These are phyloP conservation scores for Quercus phellos DNA, from an alignment of 331 rosid genomes.

Conservation along the genomic window DNA sequence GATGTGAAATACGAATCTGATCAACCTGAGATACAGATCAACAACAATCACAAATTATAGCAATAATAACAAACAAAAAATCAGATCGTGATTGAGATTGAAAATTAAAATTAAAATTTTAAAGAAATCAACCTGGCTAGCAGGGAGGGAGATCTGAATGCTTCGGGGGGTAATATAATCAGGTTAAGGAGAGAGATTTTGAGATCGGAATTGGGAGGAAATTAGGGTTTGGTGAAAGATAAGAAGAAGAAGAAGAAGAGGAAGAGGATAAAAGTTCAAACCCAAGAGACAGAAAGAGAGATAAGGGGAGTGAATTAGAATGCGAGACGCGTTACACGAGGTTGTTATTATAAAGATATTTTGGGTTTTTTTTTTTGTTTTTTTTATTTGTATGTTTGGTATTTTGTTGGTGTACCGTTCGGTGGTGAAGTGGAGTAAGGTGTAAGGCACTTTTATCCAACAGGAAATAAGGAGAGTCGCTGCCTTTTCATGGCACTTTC, in stretches of 20 bases:
- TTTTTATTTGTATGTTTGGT: too few species aligned
- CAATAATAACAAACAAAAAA: neutral
- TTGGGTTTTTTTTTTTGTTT: neutral
- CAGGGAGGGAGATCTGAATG: constrained; percentile 31
- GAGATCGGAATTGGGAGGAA: constrained; percentile 3
- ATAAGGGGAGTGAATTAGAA: too few species aligned
- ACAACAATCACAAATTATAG: neutral
- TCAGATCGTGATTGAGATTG: neutral
- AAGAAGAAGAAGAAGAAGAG: neutral
- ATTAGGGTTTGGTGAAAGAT: constrained; percentile 36
- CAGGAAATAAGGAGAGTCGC: too few species aligned
- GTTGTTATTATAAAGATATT: neutral
- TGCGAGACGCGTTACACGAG: too few species aligned
- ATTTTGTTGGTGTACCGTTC: neutral
- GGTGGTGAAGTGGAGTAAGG: too few species aligned
- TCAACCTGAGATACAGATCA: neutral
- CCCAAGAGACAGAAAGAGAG: too few species aligned
- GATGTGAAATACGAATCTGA: neutral
- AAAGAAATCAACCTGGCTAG: constrained; percentile 21
- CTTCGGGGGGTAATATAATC: neutral
- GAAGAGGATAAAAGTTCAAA: neutral
- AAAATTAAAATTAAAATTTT: neutral
- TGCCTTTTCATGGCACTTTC: too few species aligned
- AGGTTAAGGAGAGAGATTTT: neutral
- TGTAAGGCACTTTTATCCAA: too few species aligned